Conservation (phyloP, 176 grass and related monocot species). For the maize (Zea mays) region DNA sequence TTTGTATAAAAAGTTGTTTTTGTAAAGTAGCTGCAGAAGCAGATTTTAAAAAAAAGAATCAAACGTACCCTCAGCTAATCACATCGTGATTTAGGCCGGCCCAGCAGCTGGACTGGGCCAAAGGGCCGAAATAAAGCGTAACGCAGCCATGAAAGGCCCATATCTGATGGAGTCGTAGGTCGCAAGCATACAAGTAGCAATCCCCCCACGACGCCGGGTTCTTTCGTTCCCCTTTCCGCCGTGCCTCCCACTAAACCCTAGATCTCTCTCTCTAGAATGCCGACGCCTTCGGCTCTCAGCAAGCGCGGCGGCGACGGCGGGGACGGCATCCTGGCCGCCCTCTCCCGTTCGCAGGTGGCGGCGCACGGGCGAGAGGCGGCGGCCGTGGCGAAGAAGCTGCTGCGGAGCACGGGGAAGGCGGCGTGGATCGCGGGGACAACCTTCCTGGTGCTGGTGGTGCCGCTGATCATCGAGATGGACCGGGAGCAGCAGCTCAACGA, state of each 20-base stretch:
- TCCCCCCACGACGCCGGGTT: background rate
- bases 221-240: background rate
- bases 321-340: constrained; percentile 53
- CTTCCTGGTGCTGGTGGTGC: constrained; percentile 78
- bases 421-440: constrained; percentile 88
- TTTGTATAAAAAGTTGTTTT: too few species aligned
- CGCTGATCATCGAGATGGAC: constrained; percentile 92
- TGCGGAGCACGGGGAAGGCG: constrained; percentile 77
- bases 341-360: constrained; percentile 57
- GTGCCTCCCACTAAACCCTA: constrained; percentile 46
- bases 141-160: background rate
- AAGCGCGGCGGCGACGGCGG: constrained; percentile 35
- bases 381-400: constrained; percentile 58
- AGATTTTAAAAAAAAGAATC: too few species aligned
- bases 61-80: too few species aligned
- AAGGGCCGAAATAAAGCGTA: background rate
- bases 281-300: constrained; percentile 36
- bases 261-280: background rate
- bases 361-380: constrained; percentile 48
- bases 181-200: constrained; percentile 3
- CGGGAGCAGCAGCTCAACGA: constrained; percentile 81
- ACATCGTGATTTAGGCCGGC: background rate
- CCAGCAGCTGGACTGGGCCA: background rate
- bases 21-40: too few species aligned
- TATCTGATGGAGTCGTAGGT: background rate